These are phyloP conservation scores for Phytophthora cryptogea DNA, from an alignment of 352 stramenopile genomes.

Conservation along the genomic window DNA sequence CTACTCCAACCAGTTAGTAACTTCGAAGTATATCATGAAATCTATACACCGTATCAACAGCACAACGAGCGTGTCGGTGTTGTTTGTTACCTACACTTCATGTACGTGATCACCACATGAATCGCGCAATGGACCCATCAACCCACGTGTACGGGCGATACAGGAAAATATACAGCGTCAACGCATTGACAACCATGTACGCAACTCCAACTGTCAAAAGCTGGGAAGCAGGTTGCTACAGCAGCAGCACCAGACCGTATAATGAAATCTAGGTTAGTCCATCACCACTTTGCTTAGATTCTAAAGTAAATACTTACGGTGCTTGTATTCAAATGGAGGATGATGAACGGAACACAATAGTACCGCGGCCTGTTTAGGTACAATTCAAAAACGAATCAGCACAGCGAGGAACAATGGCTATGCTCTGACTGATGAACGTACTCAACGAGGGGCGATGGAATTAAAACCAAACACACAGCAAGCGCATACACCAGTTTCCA, in stretches of 20 bases:
- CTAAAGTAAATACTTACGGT: constrained; percentile 43
- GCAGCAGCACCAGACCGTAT: background rate
- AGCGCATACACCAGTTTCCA: constrained; percentile 79
- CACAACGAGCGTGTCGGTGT: background rate
- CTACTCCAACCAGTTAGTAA: background rate
- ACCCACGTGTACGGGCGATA: constrained; percentile 75
- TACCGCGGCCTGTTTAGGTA: constrained; percentile 66
- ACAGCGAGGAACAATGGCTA: background rate
- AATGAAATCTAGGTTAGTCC: constrained; percentile 5
- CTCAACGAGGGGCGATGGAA: constrained; percentile 90
- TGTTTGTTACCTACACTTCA: background rate
- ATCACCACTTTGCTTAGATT: background rate
- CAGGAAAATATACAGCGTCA: constrained; percentile 79
- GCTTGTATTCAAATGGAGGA: constrained; percentile 77
- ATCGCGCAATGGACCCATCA: constrained; percentile 76
- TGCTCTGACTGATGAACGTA: constrained; percentile 35
- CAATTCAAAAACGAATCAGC: constrained; percentile 11
- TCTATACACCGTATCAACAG: constrained; percentile 3
- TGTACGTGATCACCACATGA: constrained; percentile 79
- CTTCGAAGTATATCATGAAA: background rate
- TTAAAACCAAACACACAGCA: constrained; percentile 79
- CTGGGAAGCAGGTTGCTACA: constrained; percentile 60
- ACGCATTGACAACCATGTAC: constrained; percentile 65
- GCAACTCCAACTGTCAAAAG: constrained; percentile 41
- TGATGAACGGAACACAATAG: constrained; percentile 79